These are phyloP conservation scores for Platismatia glauca DNA, from an alignment of 495 filamentous ascomycete species.

Conservation along the genomic window DNA sequence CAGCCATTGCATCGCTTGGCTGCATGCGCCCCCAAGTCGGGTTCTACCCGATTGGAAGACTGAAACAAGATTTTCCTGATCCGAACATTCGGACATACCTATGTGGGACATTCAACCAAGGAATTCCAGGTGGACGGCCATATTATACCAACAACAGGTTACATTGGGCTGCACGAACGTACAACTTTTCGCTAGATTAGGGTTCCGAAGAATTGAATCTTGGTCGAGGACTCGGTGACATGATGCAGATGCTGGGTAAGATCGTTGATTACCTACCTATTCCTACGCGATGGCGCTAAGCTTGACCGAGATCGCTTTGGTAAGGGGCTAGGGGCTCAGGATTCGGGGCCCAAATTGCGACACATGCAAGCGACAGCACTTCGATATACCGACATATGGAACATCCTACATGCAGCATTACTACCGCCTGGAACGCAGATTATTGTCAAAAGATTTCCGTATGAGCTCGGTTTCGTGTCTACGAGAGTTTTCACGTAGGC, in stretches of 20 bases:
- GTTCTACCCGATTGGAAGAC: neutral
- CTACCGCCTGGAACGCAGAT: neutral
- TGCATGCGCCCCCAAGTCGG: neutral
- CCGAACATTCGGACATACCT: neutral
- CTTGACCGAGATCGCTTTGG: neutral
- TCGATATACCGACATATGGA: neutral
- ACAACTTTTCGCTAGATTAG: neutral
- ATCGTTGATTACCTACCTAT: neutral
- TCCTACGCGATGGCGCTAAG: neutral
- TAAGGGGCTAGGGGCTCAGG: too few relatives aligned
- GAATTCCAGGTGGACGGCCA: neutral
- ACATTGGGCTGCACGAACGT: neutral
- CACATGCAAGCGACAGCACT: neutral
- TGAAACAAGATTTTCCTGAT: neutral
- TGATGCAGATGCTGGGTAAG: neutral
- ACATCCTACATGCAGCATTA: neutral
- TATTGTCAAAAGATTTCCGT: too few relatives aligned
- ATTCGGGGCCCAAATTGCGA: neutral
- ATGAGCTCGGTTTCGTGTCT: neutral
- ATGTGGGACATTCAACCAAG: neutral
- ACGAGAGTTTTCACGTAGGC: neutral
- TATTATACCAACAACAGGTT: too few relatives aligned
- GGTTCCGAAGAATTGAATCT: neutral
- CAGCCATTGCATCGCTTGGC: neutral
- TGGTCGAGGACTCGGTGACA: neutral